Base-by-base conservation (phyloP, 1,139 yeast genomes). In the Saccharomycopsis crataegensis region DNA sequence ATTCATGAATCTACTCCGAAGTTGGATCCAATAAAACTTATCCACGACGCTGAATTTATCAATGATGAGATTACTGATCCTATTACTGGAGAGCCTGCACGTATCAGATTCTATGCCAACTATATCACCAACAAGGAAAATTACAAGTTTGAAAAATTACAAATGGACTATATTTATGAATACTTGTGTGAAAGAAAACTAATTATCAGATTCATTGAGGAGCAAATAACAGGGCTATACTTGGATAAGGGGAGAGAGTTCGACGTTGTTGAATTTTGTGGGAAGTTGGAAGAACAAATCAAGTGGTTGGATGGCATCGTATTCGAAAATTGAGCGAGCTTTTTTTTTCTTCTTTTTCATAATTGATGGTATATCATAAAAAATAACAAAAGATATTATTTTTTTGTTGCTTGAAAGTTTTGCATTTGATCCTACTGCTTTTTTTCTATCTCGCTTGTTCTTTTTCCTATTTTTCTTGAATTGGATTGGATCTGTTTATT, bases 1-100 rank as follows among this genome's bases (percentile, higher is more conserved):
- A 76, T 80, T 78, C 87, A 82, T 65, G 68, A 80, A 58, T 78
- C 84, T n/a, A 80, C 81, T 61, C 86, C 87, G n/a, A 82, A 81
- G 60, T 73, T 73, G 58, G 76, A 72, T 59, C 83, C 85, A 14
- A 68, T 71, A 56, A 73, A 78, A 69, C 65, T 82, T 34, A 71
- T 68, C 17, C 69, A 75, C 54, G 74, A 63, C 40, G 52, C 74
- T 53, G 83, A 78, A 57, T 70, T 78, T 57, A 62, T 74, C 12
- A 71, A 74, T 57, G 65, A 63, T 7, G 54, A 50, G 31, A 48
- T 37, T 9, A 16, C n/a, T 3, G 51, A 53, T 33, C 49, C 49
- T 8, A 43, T 46, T 14, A 46, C 53, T 9, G 43, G 43, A 4
- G 46, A 54, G 14, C 14, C 22, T 33, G 37, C 37, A 40, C 16